Conservation (phyloP, 345 rosid species). For the Carallia brachiata region DNA sequence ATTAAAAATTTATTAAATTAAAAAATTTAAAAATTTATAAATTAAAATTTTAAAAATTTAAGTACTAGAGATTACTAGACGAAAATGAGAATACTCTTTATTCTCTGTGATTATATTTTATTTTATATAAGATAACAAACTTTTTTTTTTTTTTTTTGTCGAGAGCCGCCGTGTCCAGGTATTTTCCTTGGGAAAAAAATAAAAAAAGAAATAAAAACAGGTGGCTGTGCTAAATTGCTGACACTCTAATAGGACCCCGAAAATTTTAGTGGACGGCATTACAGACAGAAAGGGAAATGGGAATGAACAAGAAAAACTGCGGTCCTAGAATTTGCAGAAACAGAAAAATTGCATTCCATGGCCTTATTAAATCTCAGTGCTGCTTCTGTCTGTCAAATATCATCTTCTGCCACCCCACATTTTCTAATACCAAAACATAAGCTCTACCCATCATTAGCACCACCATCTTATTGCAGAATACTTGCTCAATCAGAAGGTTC, state of each 20-base stretch:
- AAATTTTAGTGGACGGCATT: neutral
- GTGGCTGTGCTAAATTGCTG: constrained; percentile 2
- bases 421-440: constrained; percentile 23
- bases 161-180: no score
- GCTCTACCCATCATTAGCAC: constrained; percentile 23
- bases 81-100: no score
- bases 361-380: constrained; percentile 29
- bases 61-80: no score
- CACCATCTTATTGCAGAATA: constrained; percentile 19
- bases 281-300: neutral
- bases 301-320: neutral
- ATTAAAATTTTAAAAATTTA: no score
- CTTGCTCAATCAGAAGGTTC: constrained; percentile 43
- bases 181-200: neutral
- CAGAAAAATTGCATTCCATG: constrained; percentile 22
- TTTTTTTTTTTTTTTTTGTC: no score
- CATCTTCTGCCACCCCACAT: constrained; percentile 13
- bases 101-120: no score
- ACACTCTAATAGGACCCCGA: no score
- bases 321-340: neutral
- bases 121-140: no score
- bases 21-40: no score
- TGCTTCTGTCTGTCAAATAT: constrained; percentile 27
- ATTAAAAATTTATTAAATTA: no score
- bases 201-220: neutral